Conservation (phyloP, 1,139 yeast genomes). For the Pichia sp. region DNA sequence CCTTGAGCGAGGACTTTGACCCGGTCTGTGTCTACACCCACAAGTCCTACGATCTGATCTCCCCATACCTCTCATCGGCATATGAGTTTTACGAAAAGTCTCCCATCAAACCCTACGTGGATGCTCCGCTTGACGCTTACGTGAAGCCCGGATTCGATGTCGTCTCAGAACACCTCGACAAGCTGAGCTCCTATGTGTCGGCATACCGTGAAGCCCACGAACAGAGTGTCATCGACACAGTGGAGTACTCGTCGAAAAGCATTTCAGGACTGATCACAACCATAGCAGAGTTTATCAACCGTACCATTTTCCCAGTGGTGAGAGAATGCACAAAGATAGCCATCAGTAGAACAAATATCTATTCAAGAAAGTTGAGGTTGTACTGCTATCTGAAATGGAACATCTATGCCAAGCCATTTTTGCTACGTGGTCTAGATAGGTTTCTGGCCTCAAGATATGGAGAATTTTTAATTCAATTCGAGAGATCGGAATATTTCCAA, state of each 20-base stretch:
- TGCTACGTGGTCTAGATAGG: neutral
- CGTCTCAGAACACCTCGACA: neutral
- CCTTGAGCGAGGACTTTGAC: slow-evolving; percentile 6
- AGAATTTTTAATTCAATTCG: slow-evolving; percentile 7
- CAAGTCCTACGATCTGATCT: slow-evolving; percentile 11
- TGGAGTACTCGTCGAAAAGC: slow-evolving; percentile 8
- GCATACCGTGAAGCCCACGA: slow-evolving; percentile 12
- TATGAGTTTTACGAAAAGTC: slow-evolving; percentile 19
- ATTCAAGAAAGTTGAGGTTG: slow-evolving; percentile 5
- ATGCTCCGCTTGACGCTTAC: neutral
- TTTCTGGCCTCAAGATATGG: slow-evolving; percentile 15
- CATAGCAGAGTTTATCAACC: slow-evolving; percentile 2
- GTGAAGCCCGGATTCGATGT: slow-evolving; percentile 6
- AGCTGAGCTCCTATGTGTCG: neutral
- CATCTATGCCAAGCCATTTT: slow-evolving; percentile 17
- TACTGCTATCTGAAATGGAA: slow-evolving; percentile 16
- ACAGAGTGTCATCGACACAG: slow-evolving; percentile 4
- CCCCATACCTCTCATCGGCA: slow-evolving; percentile 15
- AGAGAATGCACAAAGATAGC: slow-evolving; percentile 1
- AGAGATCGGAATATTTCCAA: slow-evolving; percentile 9
- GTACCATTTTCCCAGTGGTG: slow-evolving; percentile 9
- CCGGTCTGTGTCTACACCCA: slow-evolving; percentile 25
- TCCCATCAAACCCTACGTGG: slow-evolving; percentile 25
- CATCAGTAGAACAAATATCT: neutral
- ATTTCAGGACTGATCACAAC: slow-evolving; percentile 4